Evolutionary conservation across 805 yeast species (phyloP), one percentile per base, ranked within the genome.

Genomic region (Pichia scutulata): DNA sequence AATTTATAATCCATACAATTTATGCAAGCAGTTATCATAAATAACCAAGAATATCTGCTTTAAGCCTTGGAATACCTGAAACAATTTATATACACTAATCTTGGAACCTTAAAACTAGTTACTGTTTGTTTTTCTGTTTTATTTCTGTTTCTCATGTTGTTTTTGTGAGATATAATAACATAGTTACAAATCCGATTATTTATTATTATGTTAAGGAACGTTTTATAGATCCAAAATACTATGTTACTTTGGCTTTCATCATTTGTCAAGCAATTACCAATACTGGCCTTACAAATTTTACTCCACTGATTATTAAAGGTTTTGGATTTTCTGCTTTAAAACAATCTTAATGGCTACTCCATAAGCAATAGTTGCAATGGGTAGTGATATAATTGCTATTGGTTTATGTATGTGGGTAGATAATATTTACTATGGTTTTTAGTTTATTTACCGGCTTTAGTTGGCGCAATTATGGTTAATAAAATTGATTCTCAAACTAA

Each of bases 181-280:
- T n/a, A n/a, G n/a, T n/a, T n/a, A n/a, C n/a, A n/a, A n/a, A n/a
- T n/a, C n/a, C n/a, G n/a, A n/a, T n/a, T n/a, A n/a, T n/a, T n/a
- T n/a, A n/a, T n/a, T n/a, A n/a, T n/a, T n/a, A n/a, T n/a, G n/a
- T n/a, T 18, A 56, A 61, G 14, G 81, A 77, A 57, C 67, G 73
- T 4, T 48, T 75, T 3, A 66, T 55, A 47, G 81, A 77, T 54
- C 75, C 75, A 9, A 60, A 70, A 14, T 58, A 73, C 1, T 69
- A 70, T 69, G 49, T 70, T 19, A 68, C 68, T 53, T 60, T 60
- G 18, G 55, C 60, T 14, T 55, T 57, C 4, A 51, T 59, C 14
- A 71, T 74, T 12, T 24, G 48, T 22, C 47, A 66, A 1, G 63
- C 66, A 37, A 47, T 52, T 42, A 47, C 51, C 28, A 53, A 53